Evolutionary conservation across 2,329 filamentous ascomycete genomes (phyloP), one percentile per base, ranked within the genome.

Genomic region (Westerdykella aurantiaca): DNA sequence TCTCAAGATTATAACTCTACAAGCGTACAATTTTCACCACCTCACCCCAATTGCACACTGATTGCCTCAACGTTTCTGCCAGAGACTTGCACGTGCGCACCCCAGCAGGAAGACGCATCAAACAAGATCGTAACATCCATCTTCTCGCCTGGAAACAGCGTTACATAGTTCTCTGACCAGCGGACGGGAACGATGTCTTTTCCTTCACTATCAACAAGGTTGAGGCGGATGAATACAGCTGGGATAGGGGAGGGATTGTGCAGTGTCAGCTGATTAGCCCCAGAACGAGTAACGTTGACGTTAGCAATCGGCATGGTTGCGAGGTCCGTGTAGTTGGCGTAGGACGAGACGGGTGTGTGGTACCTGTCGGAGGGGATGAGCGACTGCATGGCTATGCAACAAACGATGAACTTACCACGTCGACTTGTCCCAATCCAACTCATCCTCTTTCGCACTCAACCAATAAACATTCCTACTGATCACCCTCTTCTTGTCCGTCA

Each of bases 111-210:
- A 11, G n/a, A 23, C n/a, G 10, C 39, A 14, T 31, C 35, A 37
- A 44, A 51, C 13, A 41, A n/a, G 1, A 57, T 38, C 7, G 39
- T 44, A 13, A 60, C 14, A 9, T 57, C 62, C 5, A 80, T 37
- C 41, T 64, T 73, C 65, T 83, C 80, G 1, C 66, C 60, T 0
- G 80, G 78, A 70, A 75, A 81, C 9, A 83, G 60, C 1, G 79
- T 82, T 11, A 83, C 66, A 47, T 83, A 83, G 47, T 83, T 83
- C 48, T 83, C 80, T 1, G 73, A 75, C 79, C 80, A 83, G 16
- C 68, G 66, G 1, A 79, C 70, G 0, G 79, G 77, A 4, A 72
- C 49, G 0, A 81, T 67, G 40, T 80, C 76, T 0, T 64, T 50
- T 0, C 71, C 71, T 0, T 58, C 46, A 2, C 42, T 48, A 47